Base-by-base conservation (phyloP, 768 basidiomycete genomes). In the Mycena polygramma region DNA sequence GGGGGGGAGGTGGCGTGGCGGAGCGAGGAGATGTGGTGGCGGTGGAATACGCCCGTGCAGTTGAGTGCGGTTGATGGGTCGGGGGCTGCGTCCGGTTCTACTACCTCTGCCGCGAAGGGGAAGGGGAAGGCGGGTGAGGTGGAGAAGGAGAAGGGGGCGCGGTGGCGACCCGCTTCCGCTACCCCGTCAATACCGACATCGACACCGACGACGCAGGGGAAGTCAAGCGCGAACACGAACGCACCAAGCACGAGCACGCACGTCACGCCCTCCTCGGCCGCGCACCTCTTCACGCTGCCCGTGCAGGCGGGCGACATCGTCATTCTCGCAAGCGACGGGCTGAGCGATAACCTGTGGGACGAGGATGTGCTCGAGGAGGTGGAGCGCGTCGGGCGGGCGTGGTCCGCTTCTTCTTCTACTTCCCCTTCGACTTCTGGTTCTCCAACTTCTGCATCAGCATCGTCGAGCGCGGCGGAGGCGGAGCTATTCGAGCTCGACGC, bases 21-120 rank as follows among this genome's bases (percentile, higher is more conserved):
- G 39, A 93, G 91, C 57, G 89, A 94, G 51, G 97, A 98, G 80
- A 97, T 97, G 94, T 96, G 96, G 90, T 96, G 95, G 88, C 65
- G 77, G 77, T 84, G 76, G 73, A 86, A 86, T 78, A 87, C 83
- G 39, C 87, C 87, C 0, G 84, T 86, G 2, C 84, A 86, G 73
- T 77, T 88, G 24, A 81, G 83, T 24, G 72, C 70, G 26, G 68
- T 60, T 30, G 30, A 30, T 30, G 30, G 30, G 30, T 2, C 3
- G 15, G 57, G 37, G 30, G 35, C 60, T 41, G 10, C 41, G 41
- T 4, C 41, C 9, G 10, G 4, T 41, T 41, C 41, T 4, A 11
- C 41, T 15, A 2, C 41, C 11, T 41, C 41, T 7, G 41, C 41
- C 39, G 39, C 39, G n/a, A n/a, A n/a, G 6, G 30, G 30, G 30